These are phyloP conservation scores for Talaromyces sp. DNA, from an alignment of 2,329 filamentous ascomycete species.

Conservation along the genomic window DNA sequence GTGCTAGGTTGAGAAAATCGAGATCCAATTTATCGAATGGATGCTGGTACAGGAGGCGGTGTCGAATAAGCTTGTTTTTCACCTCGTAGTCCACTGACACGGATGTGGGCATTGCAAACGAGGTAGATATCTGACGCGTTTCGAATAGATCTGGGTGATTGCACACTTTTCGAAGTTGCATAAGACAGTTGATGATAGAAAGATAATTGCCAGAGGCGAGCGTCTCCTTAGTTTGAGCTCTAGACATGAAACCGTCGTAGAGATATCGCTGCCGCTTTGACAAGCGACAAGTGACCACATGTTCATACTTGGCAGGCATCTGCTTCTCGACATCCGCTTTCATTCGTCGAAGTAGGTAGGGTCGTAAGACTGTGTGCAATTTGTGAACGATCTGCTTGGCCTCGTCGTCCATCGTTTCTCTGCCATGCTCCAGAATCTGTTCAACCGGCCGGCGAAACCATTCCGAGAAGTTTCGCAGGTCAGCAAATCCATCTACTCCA, in stretches of 20 bases:
- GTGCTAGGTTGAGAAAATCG: slow-evolving; percentile 74
- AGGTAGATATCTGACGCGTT: slow-evolving; percentile 92
- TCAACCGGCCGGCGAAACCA: slow-evolving; percentile 95
- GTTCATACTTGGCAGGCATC: slow-evolving; percentile 97
- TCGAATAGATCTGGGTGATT: slow-evolving; percentile 98
- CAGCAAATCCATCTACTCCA: slow-evolving; percentile 83
- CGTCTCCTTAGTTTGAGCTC: slow-evolving; percentile 83
- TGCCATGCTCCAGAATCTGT: slow-evolving; percentile 90
- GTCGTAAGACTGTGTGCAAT: slow-evolving; percentile 87
- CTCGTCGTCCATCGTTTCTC: slow-evolving; percentile 91
- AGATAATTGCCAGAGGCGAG: slow-evolving; percentile 91
- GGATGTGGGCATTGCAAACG: slow-evolving; percentile 84
- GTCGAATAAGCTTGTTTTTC: slow-evolving; percentile 67
- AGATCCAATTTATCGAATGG: slow-evolving; percentile 65
- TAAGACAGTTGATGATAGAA: slow-evolving; percentile 95
- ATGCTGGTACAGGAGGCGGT: slow-evolving; percentile 59
- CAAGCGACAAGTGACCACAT: slow-evolving; percentile 90
- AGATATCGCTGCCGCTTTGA: slow-evolving; percentile 93
- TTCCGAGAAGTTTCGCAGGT: slow-evolving; percentile 91
- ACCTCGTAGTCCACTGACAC: slow-evolving; percentile 69
- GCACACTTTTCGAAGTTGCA: slow-evolving; percentile 96
- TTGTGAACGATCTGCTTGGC: slow-evolving; percentile 87
- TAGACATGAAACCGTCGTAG: slow-evolving; percentile 93
- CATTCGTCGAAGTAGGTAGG: slow-evolving; percentile 82
- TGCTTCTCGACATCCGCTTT: slow-evolving; percentile 99